Evolutionary conservation across 2,329 filamentous ascomycete genomes (phyloP), one percentile per base, ranked within the genome.

Genomic region (Penicillium sclerotiorum): DNA sequence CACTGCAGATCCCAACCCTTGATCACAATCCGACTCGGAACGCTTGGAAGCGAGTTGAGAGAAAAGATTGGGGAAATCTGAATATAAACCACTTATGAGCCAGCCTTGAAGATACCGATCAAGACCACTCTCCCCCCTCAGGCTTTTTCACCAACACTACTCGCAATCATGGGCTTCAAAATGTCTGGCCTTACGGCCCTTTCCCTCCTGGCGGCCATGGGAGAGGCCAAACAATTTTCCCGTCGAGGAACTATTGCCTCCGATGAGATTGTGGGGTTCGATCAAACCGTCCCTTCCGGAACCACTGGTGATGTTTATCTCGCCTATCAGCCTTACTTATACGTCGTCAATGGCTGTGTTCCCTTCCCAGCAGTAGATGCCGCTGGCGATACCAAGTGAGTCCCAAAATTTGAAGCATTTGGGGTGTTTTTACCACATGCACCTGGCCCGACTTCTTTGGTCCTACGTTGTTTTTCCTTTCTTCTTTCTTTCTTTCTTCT

Each of bases 361-460:
- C 81, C 83, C 0, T 86, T 83, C 60, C 82, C 83, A 0, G 83
- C 79, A 1, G 83, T 86, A 1, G 79, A 86, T 53, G 74, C 74
- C 0, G 65, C 70, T 0, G 84, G 83, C 2, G 75, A 86, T 57
- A 84, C 79, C 13, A 73, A 76, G 82, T 84, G 64, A 51, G 72
- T 41, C 15, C 11, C 20, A 1, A 17, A 17, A 36, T 17, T 9
- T 18, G n/a, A n/a, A n/a, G n/a, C n/a, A n/a, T n/a, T n/a, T n/a
- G n/a, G n/a, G n/a, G n/a, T n/a, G n/a, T n/a, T n/a, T n/a, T n/a
- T n/a, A n/a, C n/a, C n/a, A n/a, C n/a, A n/a, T n/a, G n/a, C n/a
- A n/a, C n/a, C n/a, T n/a, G n/a, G n/a, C n/a, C n/a, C n/a, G n/a
- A n/a, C n/a, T n/a, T n/a, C n/a, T n/a, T n/a, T n/a, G n/a, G n/a